Conservation (phyloP, 148 eudicot species). For the Agrostemma githago region DNA sequence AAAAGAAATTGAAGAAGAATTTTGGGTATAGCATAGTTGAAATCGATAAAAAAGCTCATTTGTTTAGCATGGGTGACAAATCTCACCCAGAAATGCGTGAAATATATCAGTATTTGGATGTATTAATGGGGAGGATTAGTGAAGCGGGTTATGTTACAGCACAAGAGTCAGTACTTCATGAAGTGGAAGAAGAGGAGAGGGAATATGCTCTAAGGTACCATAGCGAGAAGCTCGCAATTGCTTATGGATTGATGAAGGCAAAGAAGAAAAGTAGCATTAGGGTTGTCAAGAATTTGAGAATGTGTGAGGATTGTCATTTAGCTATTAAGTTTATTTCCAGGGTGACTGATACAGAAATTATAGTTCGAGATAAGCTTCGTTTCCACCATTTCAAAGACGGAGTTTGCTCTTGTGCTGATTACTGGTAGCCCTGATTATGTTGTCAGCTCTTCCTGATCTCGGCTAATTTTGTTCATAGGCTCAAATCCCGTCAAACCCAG, state of each 20-base stretch:
- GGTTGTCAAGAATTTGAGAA: constrained; percentile 57
- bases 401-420: constrained; percentile 58
- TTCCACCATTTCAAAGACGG: constrained; percentile 68
- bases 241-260: constrained; percentile 50
- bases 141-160: constrained; percentile 49
- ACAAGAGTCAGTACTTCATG: constrained; percentile 47
- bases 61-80: constrained; percentile 60
- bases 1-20: constrained; percentile 42
- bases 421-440: constrained; percentile 33
- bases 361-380: constrained; percentile 62
- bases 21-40: constrained; percentile 57
- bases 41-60: constrained; percentile 36
- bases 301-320: constrained; percentile 69
- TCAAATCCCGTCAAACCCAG: not conserved
- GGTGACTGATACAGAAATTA: constrained; percentile 39
- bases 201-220: constrained; percentile 52
- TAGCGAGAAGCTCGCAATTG: constrained; percentile 66
- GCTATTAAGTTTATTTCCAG: constrained; percentile 57
- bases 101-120: constrained; percentile 51
- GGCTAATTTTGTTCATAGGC: not conserved
- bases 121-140: constrained; percentile 41
- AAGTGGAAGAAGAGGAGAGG: constrained; percentile 61
- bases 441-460: not conserved
- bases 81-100: constrained; percentile 40
- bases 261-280: constrained; percentile 28